These are phyloP conservation scores for Bonia amplexicaulis DNA, from an alignment of 176 grass and related monocot species.

Conservation along the genomic window DNA sequence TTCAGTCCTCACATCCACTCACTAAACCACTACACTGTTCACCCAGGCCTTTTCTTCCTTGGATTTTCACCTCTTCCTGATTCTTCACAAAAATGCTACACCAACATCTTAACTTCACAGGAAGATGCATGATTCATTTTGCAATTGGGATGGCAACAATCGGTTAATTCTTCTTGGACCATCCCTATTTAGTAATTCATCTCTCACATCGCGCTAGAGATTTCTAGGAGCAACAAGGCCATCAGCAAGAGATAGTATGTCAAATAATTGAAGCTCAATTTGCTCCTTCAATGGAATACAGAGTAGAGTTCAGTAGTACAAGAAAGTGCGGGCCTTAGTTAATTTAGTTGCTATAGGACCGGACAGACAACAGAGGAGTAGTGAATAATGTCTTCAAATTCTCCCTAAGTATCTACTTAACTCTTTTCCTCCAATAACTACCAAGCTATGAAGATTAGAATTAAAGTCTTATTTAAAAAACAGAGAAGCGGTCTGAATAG, in stretches of 20 bases:
- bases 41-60: slow-evolving; percentile 24
- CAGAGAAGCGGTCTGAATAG: too few species aligned
- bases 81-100: slow-evolving; percentile 30
- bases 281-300: neutral
- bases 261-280: neutral
- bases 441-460: too few species aligned
- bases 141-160: neutral
- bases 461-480: too few species aligned
- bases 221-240: too few species aligned
- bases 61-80: slow-evolving; percentile 34
- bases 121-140: neutral
- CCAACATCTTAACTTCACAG: neutral
- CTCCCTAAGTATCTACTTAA: too few species aligned
- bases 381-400: too few species aligned
- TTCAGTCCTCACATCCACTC: slow-evolving; percentile 29
- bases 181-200: neutral
- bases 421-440: too few species aligned
- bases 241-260: too few species aligned
- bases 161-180: neutral
- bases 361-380: too few species aligned
- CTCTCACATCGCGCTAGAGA: neutral
- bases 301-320: neutral
- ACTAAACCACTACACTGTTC: neutral
- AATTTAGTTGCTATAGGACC: too few species aligned
- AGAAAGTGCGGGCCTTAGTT: neutral